Evolutionary conservation across 2,329 filamentous ascomycete genomes (phyloP).

Genomic region (Clonostachys byssicola): DNA sequence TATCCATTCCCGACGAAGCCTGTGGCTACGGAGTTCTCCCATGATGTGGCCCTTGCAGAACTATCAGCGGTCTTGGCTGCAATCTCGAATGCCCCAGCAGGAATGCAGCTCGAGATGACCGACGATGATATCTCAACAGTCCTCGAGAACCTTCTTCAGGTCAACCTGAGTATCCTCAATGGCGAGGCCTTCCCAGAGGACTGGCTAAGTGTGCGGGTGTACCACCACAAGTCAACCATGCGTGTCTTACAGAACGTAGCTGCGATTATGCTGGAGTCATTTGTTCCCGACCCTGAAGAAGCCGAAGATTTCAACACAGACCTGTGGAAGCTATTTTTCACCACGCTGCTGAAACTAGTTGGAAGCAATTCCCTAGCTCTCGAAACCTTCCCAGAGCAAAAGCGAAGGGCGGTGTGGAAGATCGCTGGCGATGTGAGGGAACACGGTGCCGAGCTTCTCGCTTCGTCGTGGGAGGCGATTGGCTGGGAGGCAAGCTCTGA

Average conservation of each 20-base stretch:
- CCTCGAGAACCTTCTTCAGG: constrained; percentile 73
- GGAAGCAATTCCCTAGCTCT: constrained; percentile 84
- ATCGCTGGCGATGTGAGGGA: constrained; percentile 96
- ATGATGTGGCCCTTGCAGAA: constrained; percentile 86
- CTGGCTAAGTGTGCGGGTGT: constrained; percentile 93
- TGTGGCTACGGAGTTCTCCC: constrained; percentile 55
- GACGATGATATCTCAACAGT: constrained; percentile 73
- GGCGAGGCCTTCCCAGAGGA: constrained; percentile 84
- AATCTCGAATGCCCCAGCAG: constrained; percentile 65
- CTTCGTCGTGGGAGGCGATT: constrained; percentile 88
- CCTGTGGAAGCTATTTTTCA: constrained; percentile 91
- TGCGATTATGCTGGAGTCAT: constrained; percentile 73
- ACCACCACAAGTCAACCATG: constrained; percentile 88
- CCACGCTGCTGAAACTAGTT: constrained; percentile 81
- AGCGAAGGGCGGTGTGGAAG: constrained; percentile 94
- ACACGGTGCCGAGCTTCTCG: constrained; percentile 80
- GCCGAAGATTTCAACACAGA: constrained; percentile 90
- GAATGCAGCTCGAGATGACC: constrained; percentile 71
- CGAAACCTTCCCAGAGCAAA: constrained; percentile 96
- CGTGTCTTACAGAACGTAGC: constrained; percentile 79
- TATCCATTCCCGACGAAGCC: constrained; percentile 83
- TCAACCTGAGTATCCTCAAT: constrained; percentile 83
- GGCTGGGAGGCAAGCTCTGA: constrained; percentile 90
- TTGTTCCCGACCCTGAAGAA: constrained; percentile 85
- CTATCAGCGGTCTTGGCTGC: constrained; percentile 84